Evolutionary conservation across 805 yeast genomes (phyloP), one percentile per base, ranked within the genome.

Genomic region (Metschnikowia kunwiensis): DNA sequence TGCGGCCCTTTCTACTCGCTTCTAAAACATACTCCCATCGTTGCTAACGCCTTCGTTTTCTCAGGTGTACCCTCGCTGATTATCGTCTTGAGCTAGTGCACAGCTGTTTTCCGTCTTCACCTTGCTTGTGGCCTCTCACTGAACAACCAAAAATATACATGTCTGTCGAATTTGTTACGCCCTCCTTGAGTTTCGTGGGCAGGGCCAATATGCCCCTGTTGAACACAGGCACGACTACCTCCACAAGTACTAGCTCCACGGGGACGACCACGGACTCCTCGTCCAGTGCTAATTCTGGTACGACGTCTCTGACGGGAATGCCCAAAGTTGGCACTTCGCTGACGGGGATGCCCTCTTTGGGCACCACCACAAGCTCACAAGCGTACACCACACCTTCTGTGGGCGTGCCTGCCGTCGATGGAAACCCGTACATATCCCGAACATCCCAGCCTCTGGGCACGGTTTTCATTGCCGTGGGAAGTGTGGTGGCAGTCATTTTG

Each of bases 381-480:
- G 36, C 59, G 13, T 65, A 38, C 36, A 69, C 76, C 14, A 66
- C 76, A 7, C 80, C 81, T 2, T 46, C 71, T 1, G 62, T 77
- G 11, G 58, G 70, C 1, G 75, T 79, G 9, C 95, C 95, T 0
- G 63, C 80, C 1, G 68, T 75, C 26, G 49, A 48, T 12, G 61
- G 70, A 32, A 86, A 86, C 57, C 95, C 95, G 8, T 79, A 72
- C 50, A 67, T 86, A 13, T 60, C 72, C 47, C 58, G 64, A 30
- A 59, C 78, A 5, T 53, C 53, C 14, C 66, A 70, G 30, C 86
- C 88, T 1, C 70, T 75, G 30, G 95, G 95, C 1, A 82, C 93
- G 1, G 88, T 87, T 2, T 86, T 86, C 60, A 86, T 87, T 34
- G 82, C 85, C 0, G 82, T 86, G 27, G 95, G 94, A 1, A 67